Base-by-base conservation (phyloP, 1,284 basidiomycete genomes). In the Boletellus sp. region DNA sequence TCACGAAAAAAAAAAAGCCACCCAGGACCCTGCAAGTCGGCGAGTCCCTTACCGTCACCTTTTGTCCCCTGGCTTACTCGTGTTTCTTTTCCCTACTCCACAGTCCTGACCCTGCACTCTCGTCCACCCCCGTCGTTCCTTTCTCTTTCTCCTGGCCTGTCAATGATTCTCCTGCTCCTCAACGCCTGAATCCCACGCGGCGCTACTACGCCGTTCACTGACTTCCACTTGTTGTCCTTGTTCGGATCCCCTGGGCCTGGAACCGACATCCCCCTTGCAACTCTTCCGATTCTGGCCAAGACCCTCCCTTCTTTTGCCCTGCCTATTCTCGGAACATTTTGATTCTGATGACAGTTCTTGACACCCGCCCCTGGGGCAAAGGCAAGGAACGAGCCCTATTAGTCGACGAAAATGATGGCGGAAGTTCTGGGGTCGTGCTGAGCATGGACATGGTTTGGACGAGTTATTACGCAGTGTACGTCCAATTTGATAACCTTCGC, bases 381-480 rank as follows among this genome's bases (percentile, higher is more conserved):
- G 59, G 37, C 49, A 56, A 58, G 53, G 53, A 57, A 50, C 57
- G 58, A 16, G 49, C 50, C 37, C 30, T 38, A 10, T 43, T 48
- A 5, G 28, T 58, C 21, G 74, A 76, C 49, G 75, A 75, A 19
- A 35, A 57, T 28, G 75, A 32, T 32, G 6, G 76, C 2, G 76
- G 71, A 22, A 53, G 60, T 8, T 72, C 68, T 37, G 83, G 84
- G 8, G 64, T 79, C 41, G 71, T 85, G 22, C 56, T 86, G n/a
- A 73, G 71, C 40, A 59, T 85, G 62, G 66, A 77, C 45, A 70
- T 82, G 67, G 70, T 82, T 37, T 72, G 73, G 7, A 74, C 72
- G 36, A 76, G 75, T 11, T 64, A 74, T 12, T 80, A 74, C 58
- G 74, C 80, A 56, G 72, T 79, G 82, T 85, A 65, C 66, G 80